phyloP scores from a whole-genome alignment of 2,329 filamentous ascomycete genomes.

The Fusarium neocosmosporiellum region DNA sequence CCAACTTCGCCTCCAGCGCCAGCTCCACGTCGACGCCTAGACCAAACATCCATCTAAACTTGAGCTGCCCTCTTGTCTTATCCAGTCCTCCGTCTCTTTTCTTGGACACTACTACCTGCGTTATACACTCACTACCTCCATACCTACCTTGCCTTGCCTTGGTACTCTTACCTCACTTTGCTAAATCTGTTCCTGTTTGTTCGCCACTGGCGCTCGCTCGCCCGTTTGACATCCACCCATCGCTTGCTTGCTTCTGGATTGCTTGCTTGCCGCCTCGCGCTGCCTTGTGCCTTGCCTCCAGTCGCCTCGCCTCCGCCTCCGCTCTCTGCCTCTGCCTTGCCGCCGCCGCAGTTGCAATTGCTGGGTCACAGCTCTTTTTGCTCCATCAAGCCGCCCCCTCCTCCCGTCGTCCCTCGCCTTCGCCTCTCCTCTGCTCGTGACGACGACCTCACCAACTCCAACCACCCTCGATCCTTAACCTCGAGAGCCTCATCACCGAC shows the following conservation, averaged over 20 bases:
- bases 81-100: slow-evolving; percentile 33
- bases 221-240: slow-evolving; percentile 18
- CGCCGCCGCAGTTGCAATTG: slow-evolving; percentile 34
- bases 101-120: slow-evolving; percentile 23
- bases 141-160: slow-evolving; percentile 13
- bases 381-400: slow-evolving; percentile 46
- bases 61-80: slow-evolving; percentile 12
- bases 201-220: slow-evolving; percentile 34
- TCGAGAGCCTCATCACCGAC: slow-evolving; percentile 37
- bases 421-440: slow-evolving; percentile 38
- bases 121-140: slow-evolving; percentile 7
- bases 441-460: slow-evolving; percentile 40
- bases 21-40: slow-evolving; percentile 36
- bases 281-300: slow-evolving; percentile 15
- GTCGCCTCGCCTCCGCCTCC: not conserved
- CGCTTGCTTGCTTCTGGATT: slow-evolving; percentile 17
- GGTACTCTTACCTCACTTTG: not conserved
- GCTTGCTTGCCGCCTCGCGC: not conserved
- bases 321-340: slow-evolving; percentile 25
- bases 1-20: slow-evolving; percentile 29
- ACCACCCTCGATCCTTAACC: slow-evolving; percentile 27
- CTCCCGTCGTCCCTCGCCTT: slow-evolving; percentile 36
- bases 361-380: slow-evolving; percentile 39
- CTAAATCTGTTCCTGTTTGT: slow-evolving; percentile 19
- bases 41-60: slow-evolving; percentile 35